phyloP scores from a whole-genome alignment of 176 grass and related monocot species.

The Carex cristatella region DNA sequence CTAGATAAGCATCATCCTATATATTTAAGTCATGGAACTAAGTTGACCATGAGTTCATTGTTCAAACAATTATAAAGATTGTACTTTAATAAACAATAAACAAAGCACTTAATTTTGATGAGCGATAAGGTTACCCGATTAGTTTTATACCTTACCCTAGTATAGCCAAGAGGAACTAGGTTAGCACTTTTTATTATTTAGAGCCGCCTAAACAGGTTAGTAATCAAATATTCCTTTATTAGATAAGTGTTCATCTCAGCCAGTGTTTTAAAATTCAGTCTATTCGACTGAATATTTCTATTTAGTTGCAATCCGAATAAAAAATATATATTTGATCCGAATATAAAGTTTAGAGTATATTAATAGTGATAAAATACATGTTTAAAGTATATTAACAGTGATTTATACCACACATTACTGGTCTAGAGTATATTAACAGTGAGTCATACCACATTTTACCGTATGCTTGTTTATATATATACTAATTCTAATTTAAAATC shows the following conservation, averaged over 20 bases:
- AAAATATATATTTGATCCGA: no score
- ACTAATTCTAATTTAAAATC: no score
- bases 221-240: slow-evolving; percentile 8
- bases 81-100: background rate
- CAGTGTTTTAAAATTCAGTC: no score
- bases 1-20: background rate
- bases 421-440: no score
- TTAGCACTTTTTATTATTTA: background rate
- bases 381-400: no score
- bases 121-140: background rate
- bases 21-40: background rate
- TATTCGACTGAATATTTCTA: no score
- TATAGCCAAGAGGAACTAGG: background rate
- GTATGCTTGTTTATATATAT: no score
- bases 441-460: no score
- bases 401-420: no score
- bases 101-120: background rate
- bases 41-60: slow-evolving; percentile 5
- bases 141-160: background rate
- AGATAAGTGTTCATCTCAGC: background rate
- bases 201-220: slow-evolving; percentile 1
- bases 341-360: no score
- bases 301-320: no score
- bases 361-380: no score
- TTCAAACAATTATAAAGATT: background rate